phyloP scores from a whole-genome alignment of 2,329 filamentous ascomycete species.

The Microdochium trichocladiopsis region DNA sequence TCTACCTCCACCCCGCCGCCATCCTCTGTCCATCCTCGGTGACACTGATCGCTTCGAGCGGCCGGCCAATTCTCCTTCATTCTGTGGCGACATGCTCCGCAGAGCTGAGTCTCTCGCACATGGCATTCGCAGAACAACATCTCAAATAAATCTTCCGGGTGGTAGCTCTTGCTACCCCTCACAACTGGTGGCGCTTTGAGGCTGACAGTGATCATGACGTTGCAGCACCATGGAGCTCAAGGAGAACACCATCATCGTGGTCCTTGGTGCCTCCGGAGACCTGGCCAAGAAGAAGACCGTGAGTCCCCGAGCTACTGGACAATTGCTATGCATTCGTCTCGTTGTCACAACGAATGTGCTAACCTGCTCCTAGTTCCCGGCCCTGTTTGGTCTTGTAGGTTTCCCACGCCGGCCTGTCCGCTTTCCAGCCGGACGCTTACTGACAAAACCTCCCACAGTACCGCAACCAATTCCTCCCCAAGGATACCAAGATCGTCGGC shows the following conservation, averaged over 20 bases:
- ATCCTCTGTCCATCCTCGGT: constrained; percentile 14
- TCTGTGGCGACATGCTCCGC: too few relatives aligned
- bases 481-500: constrained; percentile 93
- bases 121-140: too few relatives aligned
- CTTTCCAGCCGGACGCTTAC: constrained; percentile 10
- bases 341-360: constrained; percentile 11
- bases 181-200: not conserved
- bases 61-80: too few relatives aligned
- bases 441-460: constrained; percentile 48
- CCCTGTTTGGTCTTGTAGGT: constrained; percentile 93
- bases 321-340: too few relatives aligned
- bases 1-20: constrained; percentile 20
- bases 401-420: constrained; percentile 1
- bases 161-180: not conserved
- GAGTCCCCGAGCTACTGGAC: too few relatives aligned
- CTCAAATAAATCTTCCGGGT: too few relatives aligned
- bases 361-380: constrained; percentile 66
- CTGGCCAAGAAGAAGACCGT: constrained; percentile 99
- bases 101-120: too few relatives aligned
- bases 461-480: constrained; percentile 97
- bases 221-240: constrained; percentile 86
- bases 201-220: not conserved
- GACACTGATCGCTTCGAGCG: constrained; percentile 1
- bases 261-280: constrained; percentile 95
- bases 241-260: constrained; percentile 95